phyloP scores from a whole-genome alignment of 2,329 filamentous ascomycete genomes.

The Penicillium sp. region DNA sequence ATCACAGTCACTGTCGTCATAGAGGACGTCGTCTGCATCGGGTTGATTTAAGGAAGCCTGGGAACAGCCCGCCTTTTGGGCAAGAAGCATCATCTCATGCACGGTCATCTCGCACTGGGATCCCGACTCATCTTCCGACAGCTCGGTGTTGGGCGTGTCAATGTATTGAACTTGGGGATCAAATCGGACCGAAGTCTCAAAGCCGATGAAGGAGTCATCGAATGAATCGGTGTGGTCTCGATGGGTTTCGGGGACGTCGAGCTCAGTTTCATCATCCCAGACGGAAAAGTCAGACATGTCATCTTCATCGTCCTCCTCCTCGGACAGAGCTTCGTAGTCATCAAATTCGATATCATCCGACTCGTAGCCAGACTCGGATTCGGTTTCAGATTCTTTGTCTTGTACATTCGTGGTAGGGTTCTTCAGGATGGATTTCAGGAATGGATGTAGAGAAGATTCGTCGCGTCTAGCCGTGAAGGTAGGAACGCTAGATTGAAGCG shows the following conservation, averaged over 20 bases:
- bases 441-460: slow-evolving; percentile 23
- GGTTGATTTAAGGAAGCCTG: slow-evolving; percentile 19
- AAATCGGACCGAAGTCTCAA: slow-evolving; percentile 38
- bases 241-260: slow-evolving; percentile 29
- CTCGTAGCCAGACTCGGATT: slow-evolving; percentile 40
- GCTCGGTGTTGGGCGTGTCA: slow-evolving; percentile 26
- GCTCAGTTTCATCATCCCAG: slow-evolving; percentile 33
- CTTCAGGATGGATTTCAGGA: slow-evolving; percentile 37
- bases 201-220: slow-evolving; percentile 40
- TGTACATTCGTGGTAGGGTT: slow-evolving; percentile 28
- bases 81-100: slow-evolving; percentile 42
- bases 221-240: slow-evolving; percentile 33
- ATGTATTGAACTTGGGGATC: slow-evolving; percentile 36
- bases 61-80: slow-evolving; percentile 26
- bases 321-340: slow-evolving; percentile 27
- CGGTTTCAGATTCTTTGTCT: slow-evolving; percentile 22
- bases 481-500: slow-evolving; percentile 23
- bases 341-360: slow-evolving; percentile 35
- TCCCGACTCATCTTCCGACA: slow-evolving; percentile 27
- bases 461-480: slow-evolving; percentile 20
- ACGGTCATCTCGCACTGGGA: slow-evolving; percentile 34
- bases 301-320: slow-evolving; percentile 30
- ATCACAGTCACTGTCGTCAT: slow-evolving; percentile 16
- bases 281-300: slow-evolving; percentile 32
- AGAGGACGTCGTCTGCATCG: slow-evolving; percentile 15